Base-by-base conservation (phyloP, 202 grass and related monocot species). In the Miscanthus sacchariflorus region DNA sequence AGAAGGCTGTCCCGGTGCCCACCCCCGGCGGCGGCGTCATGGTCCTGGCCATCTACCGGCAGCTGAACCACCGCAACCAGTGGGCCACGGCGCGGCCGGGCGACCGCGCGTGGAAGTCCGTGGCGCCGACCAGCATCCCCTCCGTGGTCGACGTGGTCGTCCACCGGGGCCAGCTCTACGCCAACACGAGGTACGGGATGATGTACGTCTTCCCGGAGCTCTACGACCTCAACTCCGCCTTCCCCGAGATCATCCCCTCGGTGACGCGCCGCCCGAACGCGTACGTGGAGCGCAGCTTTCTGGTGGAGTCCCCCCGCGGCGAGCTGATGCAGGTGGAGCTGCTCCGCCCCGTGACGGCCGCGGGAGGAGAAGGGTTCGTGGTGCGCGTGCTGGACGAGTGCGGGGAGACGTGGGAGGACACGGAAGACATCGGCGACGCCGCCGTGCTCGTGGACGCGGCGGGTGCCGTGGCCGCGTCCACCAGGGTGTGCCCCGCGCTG, bases 131-230 rank as follows among this genome's bases (percentile, higher is more conserved):
- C 39, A 88, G 82, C 90, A 88, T 91, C 82, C 90, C 77, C 19
- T 23, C 77, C 5, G 78, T 91, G 42, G 76, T 91, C 49, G 90
- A 91, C 82, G 77, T 91, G 63, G 72, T 74, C 12, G 65, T 88
- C 33, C 82, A 88, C 90, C 12, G 24, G 4, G 90, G 90, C 0
- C 77, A 73, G 72, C 90, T 91, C 33, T 88, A 91, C 86, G 82
- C 90, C 72, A 91, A 91, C 86, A 91, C 82, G 65, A 66, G 43
- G 64, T 88, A 68, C 66, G 82, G 86, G 71, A 52, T 88, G 70
- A 87, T 88, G 42, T 91, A 91, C 77, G 82, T 35, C 12, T 91
- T 82, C 90, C 77, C 77, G 2, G 90, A 91, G 90, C 82, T 91
- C 6, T 66, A 68, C 19, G 72, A 82, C 6, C 70, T 91, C 40